phyloP scores from a whole-genome alignment of 352 stramenopile genomes.

The Aphanomyces cochlioides region DNA sequence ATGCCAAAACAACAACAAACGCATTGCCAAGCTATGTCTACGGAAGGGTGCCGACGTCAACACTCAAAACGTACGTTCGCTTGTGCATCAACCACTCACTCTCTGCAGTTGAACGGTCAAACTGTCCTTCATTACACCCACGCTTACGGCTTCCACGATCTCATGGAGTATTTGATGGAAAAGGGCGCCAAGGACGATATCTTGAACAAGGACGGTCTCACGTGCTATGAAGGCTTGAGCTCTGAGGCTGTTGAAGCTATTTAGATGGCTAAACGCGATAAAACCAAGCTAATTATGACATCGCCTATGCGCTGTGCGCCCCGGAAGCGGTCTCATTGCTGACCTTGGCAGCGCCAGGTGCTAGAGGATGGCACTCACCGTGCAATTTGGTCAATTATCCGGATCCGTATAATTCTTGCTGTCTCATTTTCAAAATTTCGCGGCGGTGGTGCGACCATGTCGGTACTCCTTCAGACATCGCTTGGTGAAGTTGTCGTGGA shows the following conservation, averaged over 20 bases:
- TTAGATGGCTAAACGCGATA: conserved; percentile 30
- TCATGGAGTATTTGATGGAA: conserved; percentile 93
- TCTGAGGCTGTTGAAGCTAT: conserved; percentile 79
- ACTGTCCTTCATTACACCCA: conserved; percentile 92
- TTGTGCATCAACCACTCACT: neutral
- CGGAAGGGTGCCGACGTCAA: conserved; percentile 91
- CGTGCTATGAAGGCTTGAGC: conserved; percentile 91
- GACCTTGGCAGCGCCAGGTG: no score
- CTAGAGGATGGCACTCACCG: neutral
- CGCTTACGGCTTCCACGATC: conserved; percentile 91
- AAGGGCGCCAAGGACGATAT: conserved; percentile 92
- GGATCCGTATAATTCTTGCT: neutral
- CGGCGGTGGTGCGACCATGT: conserved; percentile 55
- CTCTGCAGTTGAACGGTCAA: conserved; percentile 79
- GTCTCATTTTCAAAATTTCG: neutral
- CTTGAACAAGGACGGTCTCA: conserved; percentile 91
- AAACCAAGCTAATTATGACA: no score
- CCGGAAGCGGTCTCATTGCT: no score
- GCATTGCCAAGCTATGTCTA: conserved; percentile 92
- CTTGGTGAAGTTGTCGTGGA: conserved; percentile 90
- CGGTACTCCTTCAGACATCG: conserved; percentile 91
- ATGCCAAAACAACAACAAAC: conserved; percentile 95
- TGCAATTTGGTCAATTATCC: conserved; percentile 3
- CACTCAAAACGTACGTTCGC: conserved; percentile 81
- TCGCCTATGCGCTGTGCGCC: no score